phyloP scores from a whole-genome alignment of 805 yeast genomes.

The Saccharomycopsis amapae region DNA sequence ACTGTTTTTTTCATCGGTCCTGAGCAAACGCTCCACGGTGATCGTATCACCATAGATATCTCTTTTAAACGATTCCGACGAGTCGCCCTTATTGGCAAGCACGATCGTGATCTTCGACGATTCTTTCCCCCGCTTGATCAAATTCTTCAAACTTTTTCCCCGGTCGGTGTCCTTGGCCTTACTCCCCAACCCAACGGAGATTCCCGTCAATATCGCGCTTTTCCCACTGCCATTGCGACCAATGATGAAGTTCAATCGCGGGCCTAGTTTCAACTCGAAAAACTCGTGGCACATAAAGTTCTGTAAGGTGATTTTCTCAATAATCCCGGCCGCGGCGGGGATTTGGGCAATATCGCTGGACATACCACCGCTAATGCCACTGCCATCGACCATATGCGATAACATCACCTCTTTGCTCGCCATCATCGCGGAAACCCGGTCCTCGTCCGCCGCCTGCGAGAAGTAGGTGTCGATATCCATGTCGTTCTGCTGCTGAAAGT shows the following conservation, averaged over 20 bases:
- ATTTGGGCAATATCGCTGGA: constrained; percentile 10
- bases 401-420: too few species aligned
- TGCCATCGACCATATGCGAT: too few species aligned
- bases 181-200: constrained; percentile 82
- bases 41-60: constrained; percentile 63
- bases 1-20: constrained; percentile 42
- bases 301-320: constrained; percentile 51
- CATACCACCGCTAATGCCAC: too few species aligned
- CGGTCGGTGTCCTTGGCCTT: constrained; percentile 82
- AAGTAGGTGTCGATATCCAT: neutral
- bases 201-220: constrained; percentile 80
- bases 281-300: constrained; percentile 90
- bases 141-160: constrained; percentile 59
- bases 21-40: constrained; percentile 59
- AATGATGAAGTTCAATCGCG: constrained; percentile 75
- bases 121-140: constrained; percentile 70
- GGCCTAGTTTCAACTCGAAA: constrained; percentile 68
- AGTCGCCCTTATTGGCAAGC: constrained; percentile 53
- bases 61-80: constrained; percentile 58
- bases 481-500: too few species aligned
- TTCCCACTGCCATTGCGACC: constrained; percentile 93
- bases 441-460: too few species aligned
- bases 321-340: constrained; percentile 55
- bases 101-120: constrained; percentile 62
- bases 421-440: too few species aligned